Evolutionary conservation across 495 filamentous ascomycete species (phyloP), one percentile per base, ranked within the genome.

Genomic region (Aspergillus diversus): DNA sequence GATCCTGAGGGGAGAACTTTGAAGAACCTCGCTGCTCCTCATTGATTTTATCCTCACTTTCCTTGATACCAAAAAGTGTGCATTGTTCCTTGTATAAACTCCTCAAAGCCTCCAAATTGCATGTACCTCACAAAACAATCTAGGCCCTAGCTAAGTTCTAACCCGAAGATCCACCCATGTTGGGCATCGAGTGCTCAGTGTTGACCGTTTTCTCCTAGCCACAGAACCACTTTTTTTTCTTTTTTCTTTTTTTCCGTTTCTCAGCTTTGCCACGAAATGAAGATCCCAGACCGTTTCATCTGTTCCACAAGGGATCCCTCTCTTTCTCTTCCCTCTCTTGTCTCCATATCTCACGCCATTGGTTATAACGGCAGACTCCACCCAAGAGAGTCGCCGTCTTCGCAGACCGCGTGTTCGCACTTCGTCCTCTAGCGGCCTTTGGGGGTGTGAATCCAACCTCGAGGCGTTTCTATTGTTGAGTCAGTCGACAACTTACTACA

Each of bases 231-330:
- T 54, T 54, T 63, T 63, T 63, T n/a, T 5, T 17, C 21, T 43
- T 43, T 43, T 43, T 15, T 15, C 15, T 43, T 43, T 43, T 43
- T 9, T 43, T 43, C n/a, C n/a, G 11, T 9, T 9, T 31, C 47
- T 50, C 65, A 63, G 62, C 64, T 63, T 65, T 66, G 67, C 64
- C 61, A 66, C 59, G 51, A 62, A 66, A 55, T 27, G 66, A 57
- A 42, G 60, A 66, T 63, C 63, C 33, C 37, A 49, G 35, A 55
- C 17, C 42, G 55, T 59, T 60, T 63, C 63, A 61, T 46, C 16
- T 61, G 60, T 9, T 50, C 49, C 27, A 17, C 52, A 48, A 51
- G 55, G 37, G 49, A 58, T 46, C 49, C 27, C 17, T 59, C 53
- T 33, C 33, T 42, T 60, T 46, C 7, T 9, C 17, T 54, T 7